Base-by-base conservation (phyloP, 2,329 filamentous ascomycete species). In the Samsoniella hepiali region DNA sequence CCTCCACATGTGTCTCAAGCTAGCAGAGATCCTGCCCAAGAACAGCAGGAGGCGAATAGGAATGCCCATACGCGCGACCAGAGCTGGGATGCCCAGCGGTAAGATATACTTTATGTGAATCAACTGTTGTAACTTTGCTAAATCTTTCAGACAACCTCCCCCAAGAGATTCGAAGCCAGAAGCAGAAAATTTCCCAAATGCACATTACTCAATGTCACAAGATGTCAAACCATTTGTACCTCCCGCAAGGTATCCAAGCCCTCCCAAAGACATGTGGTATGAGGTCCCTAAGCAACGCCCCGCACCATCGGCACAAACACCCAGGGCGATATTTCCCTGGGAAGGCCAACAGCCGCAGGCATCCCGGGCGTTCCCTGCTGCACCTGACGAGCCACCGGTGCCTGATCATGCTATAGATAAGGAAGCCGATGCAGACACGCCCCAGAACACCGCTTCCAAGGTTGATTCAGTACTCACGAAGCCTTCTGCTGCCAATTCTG, bases 251-350 rank as follows among this genome's bases (percentile, higher is more conserved):
- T 95, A 96, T 71, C 91, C 93, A 3, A 91, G 91, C 71, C 91
- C 92, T 22, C 92, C 93, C 0, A 90, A 84, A 74, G 85, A 93
- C 71, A 93, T 97, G 91, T 95, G 89, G 83, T 97, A 95, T 73
- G 81, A 94, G 69, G 84, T 96, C 42, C 93, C 93, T 5, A 86
- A 82, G 66, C 82, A 85, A 64, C 79, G 80, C 22, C 85, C 86
- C 29, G 82, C 85, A 55, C 79, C 75, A 31, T 70, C 72, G n/a
- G 68, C 82, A 50, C 80, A 87, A 67, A 84, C 79, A 65, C 84
- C 88, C 15, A 82, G 84, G 55, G 83, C 88, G 3, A 88, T 98
- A 56, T 99, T 99, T 74, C 95, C 95, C 0, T 99, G 95, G 95
- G 95, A 99, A 75, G 77, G 76, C 49, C 79, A 88, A 64, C 85